Conservation (phyloP, 1,284 basidiomycete species). For the Rhizoctonia solani region DNA sequence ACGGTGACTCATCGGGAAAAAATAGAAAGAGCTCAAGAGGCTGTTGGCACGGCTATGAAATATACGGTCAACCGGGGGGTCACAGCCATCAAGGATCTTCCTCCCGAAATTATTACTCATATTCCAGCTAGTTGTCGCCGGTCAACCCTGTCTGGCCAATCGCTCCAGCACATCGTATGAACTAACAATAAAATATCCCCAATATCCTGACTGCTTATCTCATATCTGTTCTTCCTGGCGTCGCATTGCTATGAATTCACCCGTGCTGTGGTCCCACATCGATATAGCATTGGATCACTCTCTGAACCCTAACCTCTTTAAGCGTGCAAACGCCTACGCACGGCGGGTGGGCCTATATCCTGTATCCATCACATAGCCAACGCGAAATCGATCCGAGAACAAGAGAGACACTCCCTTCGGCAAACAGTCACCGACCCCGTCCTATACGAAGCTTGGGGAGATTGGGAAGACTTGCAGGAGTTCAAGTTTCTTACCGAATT, state of each 20-base stretch:
- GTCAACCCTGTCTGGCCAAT: not conserved
- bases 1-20: no score
- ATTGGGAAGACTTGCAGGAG: no score
- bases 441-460: no score
- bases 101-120: not conserved
- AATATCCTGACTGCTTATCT: not conserved
- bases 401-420: no score
- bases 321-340: not conserved
- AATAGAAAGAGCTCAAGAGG: not conserved
- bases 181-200: not conserved
- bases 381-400: not conserved
- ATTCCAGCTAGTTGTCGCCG: not conserved
- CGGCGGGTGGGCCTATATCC: not conserved
- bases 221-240: constrained; percentile 3
- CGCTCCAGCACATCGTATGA: not conserved
- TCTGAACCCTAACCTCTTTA: not conserved
- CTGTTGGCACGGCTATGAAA: not conserved
- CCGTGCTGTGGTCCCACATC: constrained; percentile 1
- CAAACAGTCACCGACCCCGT: no score
- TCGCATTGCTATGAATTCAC: not conserved
- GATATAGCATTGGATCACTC: not conserved
- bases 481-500: no score
- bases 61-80: not conserved
- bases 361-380: not conserved
- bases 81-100: not conserved